Evolutionary conservation across 2,329 filamentous ascomycete species (phyloP), one percentile per base, ranked within the genome.

Genomic region (Colletotrichum sp.): DNA sequence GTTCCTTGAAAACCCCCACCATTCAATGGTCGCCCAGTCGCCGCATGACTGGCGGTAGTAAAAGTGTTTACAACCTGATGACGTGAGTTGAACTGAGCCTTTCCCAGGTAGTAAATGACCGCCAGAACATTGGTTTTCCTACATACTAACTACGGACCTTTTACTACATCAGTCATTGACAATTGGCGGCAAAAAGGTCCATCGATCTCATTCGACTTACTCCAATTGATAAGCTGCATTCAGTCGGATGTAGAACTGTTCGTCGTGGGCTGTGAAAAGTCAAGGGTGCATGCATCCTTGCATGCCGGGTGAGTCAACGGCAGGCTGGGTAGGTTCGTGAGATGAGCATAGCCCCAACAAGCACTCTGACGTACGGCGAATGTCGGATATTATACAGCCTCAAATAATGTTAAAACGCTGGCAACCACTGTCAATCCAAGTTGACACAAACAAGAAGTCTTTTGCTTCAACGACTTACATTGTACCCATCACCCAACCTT

Each of bases 401-500:
- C 44, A 49, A 49, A 21, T 13, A 13, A 49, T 49, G 44, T 12
- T 6, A 21, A 12, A 49, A n/a, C 18, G 39, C 39, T 2, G 9
- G 9, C 39, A 7, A 49, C 18, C 3, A 21, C 6, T 21, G 2
- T 6, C 0, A 12, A 7, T 21, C 0, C 18, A 7, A 49, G 0
- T 12, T 3, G 2, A n/a, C 6, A 21, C 9, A 3, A 13, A 7
- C 6, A 21, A 0, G 9, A 21, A 49, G 6, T 49, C n/a, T 21
- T 13, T 49, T 4, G 3, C 2, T 4, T 13, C n/a, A 49, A 21
- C 2, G 3, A 1, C 9, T 49, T 4, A 21, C 44, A 5, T 13
- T 49, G 1, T 4, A 4, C n/a, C n/a, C 44, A 21, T 49, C 44
- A 12, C 44, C 44, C 10, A 13, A 13, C 6, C 10, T 49, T 49